Percentiles rank a stretch among this genome's conserved stretches.
These are phyloP conservation scores for Aspergillus biplanus DNA, from an alignment of 495 filamentous ascomycete species.

Conservation along the genomic window DNA sequence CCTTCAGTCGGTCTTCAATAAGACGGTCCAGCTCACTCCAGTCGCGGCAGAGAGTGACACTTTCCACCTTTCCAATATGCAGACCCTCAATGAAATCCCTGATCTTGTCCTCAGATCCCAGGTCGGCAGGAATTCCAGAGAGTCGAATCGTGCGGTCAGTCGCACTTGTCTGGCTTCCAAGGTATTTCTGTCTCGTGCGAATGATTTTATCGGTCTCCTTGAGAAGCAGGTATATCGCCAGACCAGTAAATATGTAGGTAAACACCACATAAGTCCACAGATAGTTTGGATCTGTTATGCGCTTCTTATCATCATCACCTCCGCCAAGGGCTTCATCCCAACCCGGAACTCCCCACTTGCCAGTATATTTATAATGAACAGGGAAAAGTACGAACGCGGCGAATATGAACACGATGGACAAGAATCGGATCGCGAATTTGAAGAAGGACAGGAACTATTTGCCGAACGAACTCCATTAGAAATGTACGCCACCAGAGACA, in stretches of 20 bases:
- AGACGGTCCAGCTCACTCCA: slow-evolving; percentile 84
- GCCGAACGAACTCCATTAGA: slow-evolving; percentile 6
- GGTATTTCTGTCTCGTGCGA: slow-evolving; percentile 81
- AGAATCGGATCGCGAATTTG: slow-evolving; percentile 86
- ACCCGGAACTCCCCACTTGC: slow-evolving; percentile 47
- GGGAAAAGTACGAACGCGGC: slow-evolving; percentile 80
- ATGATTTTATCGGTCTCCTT: slow-evolving; percentile 83
- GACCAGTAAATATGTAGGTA: slow-evolving; percentile 82
- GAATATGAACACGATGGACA: slow-evolving; percentile 77
- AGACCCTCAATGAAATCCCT: slow-evolving; percentile 86
- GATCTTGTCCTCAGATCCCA: slow-evolving; percentile 81
- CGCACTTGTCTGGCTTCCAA: slow-evolving; percentile 89
- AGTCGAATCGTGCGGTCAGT: slow-evolving; percentile 93
- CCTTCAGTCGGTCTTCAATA: slow-evolving; percentile 65
- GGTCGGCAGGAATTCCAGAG: slow-evolving; percentile 81
- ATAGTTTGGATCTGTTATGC: slow-evolving; percentile 53
- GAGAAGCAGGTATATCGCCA: slow-evolving; percentile 82
- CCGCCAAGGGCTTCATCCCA: slow-evolving; percentile 37
- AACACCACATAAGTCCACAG: slow-evolving; percentile 95
- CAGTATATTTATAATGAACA: slow-evolving; percentile 73
- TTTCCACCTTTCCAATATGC: slow-evolving; percentile 91
- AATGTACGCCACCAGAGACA: not conserved
- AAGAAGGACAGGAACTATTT: slow-evolving; percentile 87
- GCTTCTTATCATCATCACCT: slow-evolving; percentile 32
- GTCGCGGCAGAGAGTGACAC: slow-evolving; percentile 81